A percentile compares a stretch with the other conserved stretches of the same genome.
These are phyloP conservation scores for Wallacemonas collosoma DNA, from an alignment of 208 protist genomes.

Conservation along the genomic window DNA sequence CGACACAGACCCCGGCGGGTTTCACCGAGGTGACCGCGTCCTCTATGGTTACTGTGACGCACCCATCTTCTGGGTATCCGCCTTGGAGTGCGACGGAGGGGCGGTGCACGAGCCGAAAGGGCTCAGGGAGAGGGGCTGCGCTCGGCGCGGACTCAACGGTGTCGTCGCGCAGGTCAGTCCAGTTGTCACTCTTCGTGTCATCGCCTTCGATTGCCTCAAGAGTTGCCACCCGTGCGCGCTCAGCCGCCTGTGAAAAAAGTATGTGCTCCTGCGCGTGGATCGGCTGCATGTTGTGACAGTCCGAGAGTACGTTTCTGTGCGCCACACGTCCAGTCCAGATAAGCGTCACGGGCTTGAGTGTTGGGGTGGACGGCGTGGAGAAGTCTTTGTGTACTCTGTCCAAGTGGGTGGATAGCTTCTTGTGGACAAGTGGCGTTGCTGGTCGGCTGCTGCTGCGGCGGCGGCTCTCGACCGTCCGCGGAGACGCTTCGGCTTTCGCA, in stretches of 20 bases:
- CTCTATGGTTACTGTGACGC: neutral
- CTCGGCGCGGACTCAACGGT: neutral
- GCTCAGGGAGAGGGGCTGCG: neutral
- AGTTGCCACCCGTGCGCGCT: neutral
- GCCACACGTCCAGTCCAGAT: slow-evolving; percentile 11
- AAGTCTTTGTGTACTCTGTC: slow-evolving; percentile 2
- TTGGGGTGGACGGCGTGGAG: neutral
- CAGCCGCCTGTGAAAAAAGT: slow-evolving; percentile 3
- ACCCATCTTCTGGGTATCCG: neutral
- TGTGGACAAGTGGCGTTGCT: slow-evolving; percentile 5
- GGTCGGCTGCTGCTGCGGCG: slow-evolving; percentile 4
- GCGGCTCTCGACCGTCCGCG: neutral
- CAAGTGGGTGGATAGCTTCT: slow-evolving; percentile 14
- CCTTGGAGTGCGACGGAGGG: neutral
- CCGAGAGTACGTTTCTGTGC: neutral
- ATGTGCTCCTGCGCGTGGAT: slow-evolving; percentile 11
- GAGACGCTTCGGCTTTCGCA: too few relatives aligned
- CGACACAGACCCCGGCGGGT: neutral
- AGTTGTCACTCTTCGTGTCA: neutral
- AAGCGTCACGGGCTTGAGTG: neutral
- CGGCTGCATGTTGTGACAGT: neutral
- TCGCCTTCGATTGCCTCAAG: neutral
- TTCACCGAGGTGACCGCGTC: neutral
- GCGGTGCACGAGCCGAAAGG: neutral
- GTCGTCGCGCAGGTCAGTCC: slow-evolving; percentile 1